Evolutionary conservation across 768 basidiomycete species (phyloP).

Genomic region (Sporobolomyces phaffii): DNA sequence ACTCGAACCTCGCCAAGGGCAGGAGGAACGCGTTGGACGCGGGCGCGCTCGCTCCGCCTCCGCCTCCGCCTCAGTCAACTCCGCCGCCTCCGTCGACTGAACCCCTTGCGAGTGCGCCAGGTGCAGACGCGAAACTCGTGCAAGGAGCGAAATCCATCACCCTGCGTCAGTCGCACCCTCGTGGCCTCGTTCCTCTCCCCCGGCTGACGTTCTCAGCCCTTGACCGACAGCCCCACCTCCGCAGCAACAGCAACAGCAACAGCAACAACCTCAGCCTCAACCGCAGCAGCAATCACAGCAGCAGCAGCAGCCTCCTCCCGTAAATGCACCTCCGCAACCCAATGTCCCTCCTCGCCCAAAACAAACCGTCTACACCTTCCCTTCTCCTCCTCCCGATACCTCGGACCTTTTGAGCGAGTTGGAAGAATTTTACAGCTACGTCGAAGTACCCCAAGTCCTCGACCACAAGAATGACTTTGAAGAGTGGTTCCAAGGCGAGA

Average conservation of each 20-base stretch:
- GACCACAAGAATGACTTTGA: slow-evolving; percentile 36
- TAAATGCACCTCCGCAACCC: background rate
- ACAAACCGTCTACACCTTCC: slow-evolving; percentile 38
- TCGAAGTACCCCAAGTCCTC: slow-evolving; percentile 81
- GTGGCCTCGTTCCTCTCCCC: background rate
- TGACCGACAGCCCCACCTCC: background rate
- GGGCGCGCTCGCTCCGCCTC: no score
- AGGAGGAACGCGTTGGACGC: slow-evolving; percentile 4
- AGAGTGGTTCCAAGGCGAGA: slow-evolving; percentile 24
- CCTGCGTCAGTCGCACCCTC: background rate
- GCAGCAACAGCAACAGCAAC: background rate
- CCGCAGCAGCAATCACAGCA: background rate
- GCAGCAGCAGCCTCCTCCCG: background rate
- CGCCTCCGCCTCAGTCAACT: background rate
- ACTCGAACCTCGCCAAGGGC: background rate
- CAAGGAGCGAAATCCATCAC: no score
- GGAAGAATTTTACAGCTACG: slow-evolving; percentile 95
- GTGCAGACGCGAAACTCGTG: no score
- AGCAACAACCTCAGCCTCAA: background rate
- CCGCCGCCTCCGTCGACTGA: no score
- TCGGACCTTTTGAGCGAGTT: slow-evolving; percentile 93
- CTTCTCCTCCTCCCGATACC: slow-evolving; percentile 56
- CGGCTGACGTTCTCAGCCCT: background rate
- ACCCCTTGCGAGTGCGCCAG: no score
- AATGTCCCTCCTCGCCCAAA: slow-evolving; percentile 17